Evolutionary conservation across 495 filamentous ascomycete genomes (phyloP), one percentile per base, ranked within the genome.

Genomic region (Aspergillus egyptiacus): DNA sequence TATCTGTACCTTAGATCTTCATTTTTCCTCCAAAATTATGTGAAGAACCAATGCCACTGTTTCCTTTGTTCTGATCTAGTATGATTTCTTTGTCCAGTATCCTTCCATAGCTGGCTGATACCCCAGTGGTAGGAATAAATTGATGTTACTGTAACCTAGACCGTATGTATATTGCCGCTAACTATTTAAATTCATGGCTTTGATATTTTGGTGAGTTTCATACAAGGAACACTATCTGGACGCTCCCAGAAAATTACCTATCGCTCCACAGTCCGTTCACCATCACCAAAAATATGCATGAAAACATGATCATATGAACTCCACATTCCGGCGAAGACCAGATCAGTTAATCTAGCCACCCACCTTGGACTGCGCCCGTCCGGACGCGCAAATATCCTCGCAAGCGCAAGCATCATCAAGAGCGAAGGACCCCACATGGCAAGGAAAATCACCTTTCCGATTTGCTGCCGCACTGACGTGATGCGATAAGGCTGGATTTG

Each of bases 271-370:
- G 89, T 93, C 65, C 86, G 76, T 79, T 96, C 93, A 13, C 93
- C 93, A 61, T 96, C 86, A 23, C 91, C 90, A 71, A 94, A 96
- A 0, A 86, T 10, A 19, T 46, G 56, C 55, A 77, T 78, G 43
- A 86, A 87, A 19, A 83, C 57, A 2, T 9, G 31, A 70, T 96
- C 91, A 72, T 98, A 95, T 45, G 64, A 77, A 51, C 47, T 55
- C 93, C 93, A 98, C 50, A 89, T 63, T 0, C 63, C 37, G 19
- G 61, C 66, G 36, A 84, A 77, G 0, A 87, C 2, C 4, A 63
- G 53, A 25, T 71, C 73, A 17, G 61, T 64, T 2, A 77, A 22
- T 18, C 37, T 56, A n/a, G 60, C 68, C 37, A 89, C 27, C 89
- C 90, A 96, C 15, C 45, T 38, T 5, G 89, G 88, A 45, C 69